Percentiles rank a stretch among this genome's conserved stretches.
Conservation (phyloP, 2,329 filamentous ascomycete species). For the Colletotrichum coccodes region DNA sequence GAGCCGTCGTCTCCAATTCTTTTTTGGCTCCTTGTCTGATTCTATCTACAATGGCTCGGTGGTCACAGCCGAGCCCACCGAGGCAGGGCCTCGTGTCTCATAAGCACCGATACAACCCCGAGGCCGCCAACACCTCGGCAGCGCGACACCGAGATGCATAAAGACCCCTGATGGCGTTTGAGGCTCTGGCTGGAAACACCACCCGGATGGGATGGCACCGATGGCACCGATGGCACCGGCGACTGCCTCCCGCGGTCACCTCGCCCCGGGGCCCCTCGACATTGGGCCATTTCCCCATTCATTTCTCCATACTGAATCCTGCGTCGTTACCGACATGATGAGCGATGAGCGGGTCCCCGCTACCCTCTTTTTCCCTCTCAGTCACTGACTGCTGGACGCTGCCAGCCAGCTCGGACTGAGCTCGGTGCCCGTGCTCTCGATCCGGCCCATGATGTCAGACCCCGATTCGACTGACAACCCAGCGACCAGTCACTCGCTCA, state of each 20-base stretch:
- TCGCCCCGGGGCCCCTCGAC: constrained; percentile 10
- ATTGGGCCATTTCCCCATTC: constrained; percentile 25
- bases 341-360: constrained; percentile 13
- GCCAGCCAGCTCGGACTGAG: constrained; percentile 15
- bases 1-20: constrained; percentile 7
- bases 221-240: not conserved
- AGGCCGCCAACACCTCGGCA: not conserved
- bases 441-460: constrained; percentile 27
- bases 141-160: not conserved
- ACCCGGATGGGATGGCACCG: constrained; percentile 28
- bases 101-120: constrained; percentile 11
- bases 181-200: constrained; percentile 28
- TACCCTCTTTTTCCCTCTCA: not conserved
- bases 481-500: no score
- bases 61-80: constrained; percentile 15
- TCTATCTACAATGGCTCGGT: constrained; percentile 11
- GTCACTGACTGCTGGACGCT: not conserved
- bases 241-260: not conserved
- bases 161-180: constrained; percentile 21
- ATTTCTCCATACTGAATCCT: constrained; percentile 21
- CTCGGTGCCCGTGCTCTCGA: constrained; percentile 17
- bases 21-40: not conserved
- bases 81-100: not conserved
- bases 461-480: not conserved
- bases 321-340: constrained; percentile 8